These are phyloP conservation scores for Penicillium corylophilum DNA, from an alignment of 2,329 filamentous ascomycete genomes.

Conservation along the genomic window DNA sequence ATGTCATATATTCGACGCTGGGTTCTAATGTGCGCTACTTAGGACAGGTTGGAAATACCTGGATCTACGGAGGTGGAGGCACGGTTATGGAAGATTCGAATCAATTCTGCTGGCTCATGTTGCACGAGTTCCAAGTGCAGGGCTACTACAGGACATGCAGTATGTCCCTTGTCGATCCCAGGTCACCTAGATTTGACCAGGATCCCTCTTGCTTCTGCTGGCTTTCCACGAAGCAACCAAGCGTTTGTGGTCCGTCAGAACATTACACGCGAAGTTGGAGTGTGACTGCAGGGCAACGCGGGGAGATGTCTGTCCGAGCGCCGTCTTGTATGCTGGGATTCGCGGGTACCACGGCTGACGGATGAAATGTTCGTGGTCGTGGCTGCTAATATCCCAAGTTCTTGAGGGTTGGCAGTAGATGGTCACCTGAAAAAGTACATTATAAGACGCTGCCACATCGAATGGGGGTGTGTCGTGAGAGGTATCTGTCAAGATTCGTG, in stretches of 20 bases:
- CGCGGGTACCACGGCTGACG: background rate
- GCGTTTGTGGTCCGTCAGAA: background rate
- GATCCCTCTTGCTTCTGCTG: background rate
- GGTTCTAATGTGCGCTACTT: background rate
- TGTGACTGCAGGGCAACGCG: background rate
- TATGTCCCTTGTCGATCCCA: background rate
- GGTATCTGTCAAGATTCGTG: background rate
- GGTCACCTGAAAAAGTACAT: background rate
- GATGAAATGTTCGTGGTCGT: background rate
- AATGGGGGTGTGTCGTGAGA: background rate
- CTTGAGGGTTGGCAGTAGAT: background rate
- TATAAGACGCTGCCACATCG: background rate
- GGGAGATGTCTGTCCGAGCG: background rate
- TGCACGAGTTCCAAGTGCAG: background rate
- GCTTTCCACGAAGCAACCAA: background rate
- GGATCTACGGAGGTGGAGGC: background rate
- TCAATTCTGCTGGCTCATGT: background rate
- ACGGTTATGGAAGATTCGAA: background rate
- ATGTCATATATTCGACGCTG: background rate
- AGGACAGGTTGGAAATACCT: background rate
- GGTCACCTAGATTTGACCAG: background rate
- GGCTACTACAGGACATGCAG: background rate
- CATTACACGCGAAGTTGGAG: background rate
- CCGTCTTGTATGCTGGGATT: background rate
- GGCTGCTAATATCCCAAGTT: background rate